Evolutionary conservation across 2,329 filamentous ascomycete species (phyloP).

Genomic region (Dryadomyces quercivorus): DNA sequence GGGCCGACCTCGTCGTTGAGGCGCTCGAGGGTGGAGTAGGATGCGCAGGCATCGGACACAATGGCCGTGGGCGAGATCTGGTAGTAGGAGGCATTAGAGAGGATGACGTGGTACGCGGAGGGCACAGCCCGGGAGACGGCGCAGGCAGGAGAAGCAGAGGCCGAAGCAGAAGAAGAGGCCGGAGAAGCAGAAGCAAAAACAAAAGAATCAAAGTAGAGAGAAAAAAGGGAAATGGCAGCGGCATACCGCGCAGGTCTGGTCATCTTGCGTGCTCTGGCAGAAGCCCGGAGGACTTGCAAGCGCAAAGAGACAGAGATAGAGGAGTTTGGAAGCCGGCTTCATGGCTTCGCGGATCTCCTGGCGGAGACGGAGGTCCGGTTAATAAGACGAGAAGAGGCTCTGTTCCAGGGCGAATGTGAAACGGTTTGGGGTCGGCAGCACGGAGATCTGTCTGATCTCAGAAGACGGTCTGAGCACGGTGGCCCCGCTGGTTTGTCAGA

Average conservation of each 20-base stretch:
- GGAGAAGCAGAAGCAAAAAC: not conserved
- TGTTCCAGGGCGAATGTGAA: not conserved
- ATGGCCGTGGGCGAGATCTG: slow-evolving; percentile 83
- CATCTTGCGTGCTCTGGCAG: slow-evolving; percentile 33
- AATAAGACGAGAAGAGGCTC: not conserved
- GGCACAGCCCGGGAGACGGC: slow-evolving; percentile 10
- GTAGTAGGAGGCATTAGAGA: slow-evolving; percentile 26
- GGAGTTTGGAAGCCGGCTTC: slow-evolving; percentile 40
- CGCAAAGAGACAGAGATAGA: slow-evolving; percentile 44
- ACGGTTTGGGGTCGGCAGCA: not conserved
- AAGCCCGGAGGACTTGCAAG: slow-evolving; percentile 37
- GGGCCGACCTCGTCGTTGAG: slow-evolving; percentile 70
- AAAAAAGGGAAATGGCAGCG: slow-evolving; percentile 11
- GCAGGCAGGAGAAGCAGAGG: not conserved
- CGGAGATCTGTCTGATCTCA: too few species aligned
- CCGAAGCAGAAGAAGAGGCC: not conserved
- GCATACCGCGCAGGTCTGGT: slow-evolving; percentile 37
- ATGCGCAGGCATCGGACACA: slow-evolving; percentile 88
- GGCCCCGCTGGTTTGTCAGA: too few species aligned
- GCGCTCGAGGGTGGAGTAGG: slow-evolving; percentile 77
- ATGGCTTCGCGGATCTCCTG: slow-evolving; percentile 21
- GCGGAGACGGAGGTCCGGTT: not conserved
- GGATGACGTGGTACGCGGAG: slow-evolving; percentile 13
- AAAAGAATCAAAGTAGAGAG: not conserved
- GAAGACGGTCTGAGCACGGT: too few species aligned